These are phyloP conservation scores for Capillidium heterosporum DNA, from an alignment of 371 early-diverging fungal species.

Conservation along the genomic window DNA sequence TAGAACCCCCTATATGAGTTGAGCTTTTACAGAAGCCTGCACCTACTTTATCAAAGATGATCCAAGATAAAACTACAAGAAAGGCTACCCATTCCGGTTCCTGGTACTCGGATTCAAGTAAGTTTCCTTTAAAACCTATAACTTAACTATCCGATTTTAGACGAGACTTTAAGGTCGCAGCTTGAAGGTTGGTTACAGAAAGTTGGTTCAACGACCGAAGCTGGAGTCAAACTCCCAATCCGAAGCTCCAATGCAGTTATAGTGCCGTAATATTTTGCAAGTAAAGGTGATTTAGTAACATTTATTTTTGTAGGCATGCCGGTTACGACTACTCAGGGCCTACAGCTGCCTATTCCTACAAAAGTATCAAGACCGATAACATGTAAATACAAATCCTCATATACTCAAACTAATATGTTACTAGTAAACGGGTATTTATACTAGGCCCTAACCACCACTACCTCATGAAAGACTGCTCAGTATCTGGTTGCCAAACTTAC, in stretches of 20 bases:
- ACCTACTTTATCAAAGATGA: too few relatives aligned
- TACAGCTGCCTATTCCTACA: constrained; percentile 76
- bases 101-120: constrained; percentile 50
- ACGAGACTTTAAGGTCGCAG: constrained; percentile 9
- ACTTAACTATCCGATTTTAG: constrained; percentile 7
- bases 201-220: constrained; percentile 19
- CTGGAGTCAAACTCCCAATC: constrained; percentile 24
- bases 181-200: constrained; percentile 27
- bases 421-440: constrained; percentile 64
- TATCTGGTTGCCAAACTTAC: constrained; percentile 47
- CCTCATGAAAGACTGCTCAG: constrained; percentile 57
- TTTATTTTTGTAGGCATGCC: constrained; percentile 47
- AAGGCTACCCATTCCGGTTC: constrained; percentile 61
- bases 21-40: too few relatives aligned
- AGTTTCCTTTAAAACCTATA: constrained; percentile 7
- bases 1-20: too few relatives aligned
- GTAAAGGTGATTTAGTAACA: not conserved
- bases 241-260: constrained; percentile 51
- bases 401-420: not conserved
- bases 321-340: constrained; percentile 79
- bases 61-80: not conserved
- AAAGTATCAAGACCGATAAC: constrained; percentile 30
- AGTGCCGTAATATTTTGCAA: constrained; percentile 42
- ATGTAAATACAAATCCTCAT: constrained; percentile 23
- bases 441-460: constrained; percentile 87